Conservation (phyloP, 345 rosid genomes). For the Eucalyptus viminalis region DNA sequence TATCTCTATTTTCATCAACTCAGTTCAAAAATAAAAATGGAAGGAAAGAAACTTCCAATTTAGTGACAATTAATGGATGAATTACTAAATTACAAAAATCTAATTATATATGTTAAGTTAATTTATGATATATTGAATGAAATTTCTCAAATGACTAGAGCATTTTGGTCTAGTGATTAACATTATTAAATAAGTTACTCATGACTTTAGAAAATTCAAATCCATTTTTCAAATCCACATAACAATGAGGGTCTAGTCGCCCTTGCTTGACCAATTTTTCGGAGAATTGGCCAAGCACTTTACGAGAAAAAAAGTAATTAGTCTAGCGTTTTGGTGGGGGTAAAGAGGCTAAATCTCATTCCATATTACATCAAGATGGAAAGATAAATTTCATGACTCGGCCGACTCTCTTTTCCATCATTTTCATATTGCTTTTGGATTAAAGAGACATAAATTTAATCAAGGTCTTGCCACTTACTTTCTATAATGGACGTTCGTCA, state of each 20-base stretch:
- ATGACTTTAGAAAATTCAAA: fast-evolving
- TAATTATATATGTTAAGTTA: no score
- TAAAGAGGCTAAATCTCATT: not conserved
- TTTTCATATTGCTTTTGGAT: not conserved
- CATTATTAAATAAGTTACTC: no score
- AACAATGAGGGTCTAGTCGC: fast-evolving
- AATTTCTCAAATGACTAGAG: not conserved
- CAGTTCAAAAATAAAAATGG: no score
- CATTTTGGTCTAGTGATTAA: fast-evolving
- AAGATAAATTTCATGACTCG: fast-evolving
- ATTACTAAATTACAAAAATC: not conserved
- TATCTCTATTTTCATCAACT: no score
- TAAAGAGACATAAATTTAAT: not conserved
- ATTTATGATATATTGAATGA: no score
- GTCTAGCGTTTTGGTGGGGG: not conserved
- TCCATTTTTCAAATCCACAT: fast-evolving
- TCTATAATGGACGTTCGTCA: no score
- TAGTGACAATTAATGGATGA: not conserved
- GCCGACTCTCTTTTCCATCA: not conserved
- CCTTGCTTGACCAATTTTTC: no score
- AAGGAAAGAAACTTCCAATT: not conserved
- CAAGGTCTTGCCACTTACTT: not conserved
- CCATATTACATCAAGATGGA: not conserved
- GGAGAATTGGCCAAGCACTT: not conserved
- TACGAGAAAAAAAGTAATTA: not conserved